Percentiles rank a stretch among this genome's conserved stretches.
Conservation (phyloP, 257 asterid species). For the Asclepias syriaca region DNA sequence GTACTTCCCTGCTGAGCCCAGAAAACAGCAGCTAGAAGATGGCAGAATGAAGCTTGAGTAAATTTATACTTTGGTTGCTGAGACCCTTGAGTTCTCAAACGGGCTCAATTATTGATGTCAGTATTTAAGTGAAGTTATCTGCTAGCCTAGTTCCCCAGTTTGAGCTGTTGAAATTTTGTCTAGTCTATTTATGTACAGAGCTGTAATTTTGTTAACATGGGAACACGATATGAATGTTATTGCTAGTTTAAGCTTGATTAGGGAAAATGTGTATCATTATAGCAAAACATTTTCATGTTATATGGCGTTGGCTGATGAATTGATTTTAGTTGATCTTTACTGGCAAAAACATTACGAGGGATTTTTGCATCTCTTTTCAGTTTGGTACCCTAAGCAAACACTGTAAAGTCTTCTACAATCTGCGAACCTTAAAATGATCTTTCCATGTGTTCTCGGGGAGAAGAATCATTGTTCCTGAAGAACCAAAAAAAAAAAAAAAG, state of each 20-base stretch:
- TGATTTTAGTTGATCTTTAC: background rate
- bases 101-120: slow-evolving; percentile 1
- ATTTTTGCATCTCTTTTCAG: too few relatives aligned
- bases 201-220: background rate
- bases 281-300: background rate
- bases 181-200: slow-evolving; percentile 15
- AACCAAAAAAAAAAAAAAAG: too few relatives aligned
- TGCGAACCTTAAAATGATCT: too few relatives aligned
- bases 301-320: background rate
- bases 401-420: background rate
- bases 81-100: background rate
- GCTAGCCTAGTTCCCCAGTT: slow-evolving; percentile 7
- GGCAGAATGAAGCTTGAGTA: slow-evolving; percentile 58
- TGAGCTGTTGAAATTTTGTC: slow-evolving; percentile 19
- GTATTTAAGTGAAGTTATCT: background rate
- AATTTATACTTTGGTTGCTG: slow-evolving; percentile 6
- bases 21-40: slow-evolving; percentile 65
- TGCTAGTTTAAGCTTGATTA: slow-evolving; percentile 5
- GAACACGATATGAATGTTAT: background rate
- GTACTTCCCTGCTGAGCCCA: slow-evolving; percentile 82
- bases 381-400: background rate
- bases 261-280: slow-evolving; percentile 5
- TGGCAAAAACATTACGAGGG: background rate
- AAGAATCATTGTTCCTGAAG: too few relatives aligned
- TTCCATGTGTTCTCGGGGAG: too few relatives aligned